Percentiles rank a stretch among this genome's conserved stretches.
phyloP scores from a whole-genome alignment of 805 yeast genomes.

The Lachancea kluyveri region DNA sequence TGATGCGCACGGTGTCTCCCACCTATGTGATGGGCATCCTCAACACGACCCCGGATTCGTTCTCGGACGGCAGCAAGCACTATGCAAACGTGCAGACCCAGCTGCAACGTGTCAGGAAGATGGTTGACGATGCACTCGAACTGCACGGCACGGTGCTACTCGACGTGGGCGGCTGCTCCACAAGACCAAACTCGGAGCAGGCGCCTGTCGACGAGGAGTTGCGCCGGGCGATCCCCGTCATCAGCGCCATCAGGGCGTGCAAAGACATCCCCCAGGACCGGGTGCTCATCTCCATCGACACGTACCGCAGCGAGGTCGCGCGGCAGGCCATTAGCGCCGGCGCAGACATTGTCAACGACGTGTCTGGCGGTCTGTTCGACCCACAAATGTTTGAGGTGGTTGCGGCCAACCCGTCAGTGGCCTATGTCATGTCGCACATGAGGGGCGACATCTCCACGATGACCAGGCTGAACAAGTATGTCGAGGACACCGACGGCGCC shows the following conservation, averaged over 20 bases:
- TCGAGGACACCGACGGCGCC: constrained; percentile 19
- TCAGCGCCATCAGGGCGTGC: constrained; percentile 50
- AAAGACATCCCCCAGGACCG: constrained; percentile 31
- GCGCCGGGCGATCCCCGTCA: constrained; percentile 61
- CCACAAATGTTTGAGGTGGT: constrained; percentile 58
- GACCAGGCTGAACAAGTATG: constrained; percentile 53
- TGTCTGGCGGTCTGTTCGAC: constrained; percentile 76
- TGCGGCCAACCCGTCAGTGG: constrained; percentile 58
- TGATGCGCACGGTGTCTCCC: constrained; percentile 19
- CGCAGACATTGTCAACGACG: constrained; percentile 88
- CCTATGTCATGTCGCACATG: constrained; percentile 77
- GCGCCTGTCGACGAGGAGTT: constrained; percentile 63
- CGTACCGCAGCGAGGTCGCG: constrained; percentile 77
- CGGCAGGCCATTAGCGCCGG: constrained; percentile 61
- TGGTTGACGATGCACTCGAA: constrained; percentile 57
- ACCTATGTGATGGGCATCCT: constrained; percentile 83
- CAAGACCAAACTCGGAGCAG: constrained; percentile 75
- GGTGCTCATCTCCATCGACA: constrained; percentile 74
- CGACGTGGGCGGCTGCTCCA: constrained; percentile 93
- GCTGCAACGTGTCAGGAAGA: constrained; percentile 38
- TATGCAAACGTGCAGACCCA: constrained; percentile 33
- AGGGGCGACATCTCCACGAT: constrained; percentile 78
- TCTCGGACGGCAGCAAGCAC: constrained; percentile 75
- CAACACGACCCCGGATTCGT: constrained; percentile 91
- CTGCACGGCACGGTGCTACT: constrained; percentile 40